These are phyloP conservation scores for Silene uniflora DNA, from an alignment of 148 eudicot species.

Conservation along the genomic window DNA sequence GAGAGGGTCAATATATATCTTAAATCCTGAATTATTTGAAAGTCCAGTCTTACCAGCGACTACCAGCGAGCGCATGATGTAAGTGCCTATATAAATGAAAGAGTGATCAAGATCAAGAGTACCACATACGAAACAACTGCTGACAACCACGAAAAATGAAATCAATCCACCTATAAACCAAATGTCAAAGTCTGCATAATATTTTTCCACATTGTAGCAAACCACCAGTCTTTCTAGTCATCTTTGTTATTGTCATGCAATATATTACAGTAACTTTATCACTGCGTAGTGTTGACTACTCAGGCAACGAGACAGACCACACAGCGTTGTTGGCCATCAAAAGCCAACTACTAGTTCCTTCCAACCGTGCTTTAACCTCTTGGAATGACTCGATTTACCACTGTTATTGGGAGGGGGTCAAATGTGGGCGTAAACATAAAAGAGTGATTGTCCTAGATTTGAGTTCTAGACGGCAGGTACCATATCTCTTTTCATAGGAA, in stretches of 20 bases:
- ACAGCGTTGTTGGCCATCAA: slow-evolving; percentile 40
- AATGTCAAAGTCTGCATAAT: too few species aligned
- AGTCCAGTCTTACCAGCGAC: too few species aligned
- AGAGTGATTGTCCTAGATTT: slow-evolving; percentile 29
- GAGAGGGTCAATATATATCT: too few species aligned
- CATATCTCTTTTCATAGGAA: slow-evolving; percentile 41
- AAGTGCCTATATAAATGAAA: too few species aligned
- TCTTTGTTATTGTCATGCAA: not conserved
- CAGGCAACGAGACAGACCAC: slow-evolving; percentile 16
- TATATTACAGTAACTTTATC: too few species aligned
- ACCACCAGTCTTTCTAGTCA: not conserved
- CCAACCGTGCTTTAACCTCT: slow-evolving; percentile 18
- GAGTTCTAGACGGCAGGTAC: slow-evolving; percentile 21
- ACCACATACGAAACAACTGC: not conserved
- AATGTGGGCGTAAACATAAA: slow-evolving; percentile 16
- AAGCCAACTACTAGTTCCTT: slow-evolving; percentile 19
- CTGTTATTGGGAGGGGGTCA: slow-evolving; percentile 34
- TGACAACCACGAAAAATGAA: too few species aligned
- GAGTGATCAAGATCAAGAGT: not conserved
- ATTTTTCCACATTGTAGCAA: too few species aligned
- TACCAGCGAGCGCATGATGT: too few species aligned
- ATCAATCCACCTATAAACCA: too few species aligned
- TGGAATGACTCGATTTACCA: slow-evolving; percentile 39
- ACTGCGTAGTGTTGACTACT: not conserved
- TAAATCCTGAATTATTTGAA: too few species aligned